phyloP scores from a whole-genome alignment of 208 protist genomes.

The Trypanosoma rangeli region DNA sequence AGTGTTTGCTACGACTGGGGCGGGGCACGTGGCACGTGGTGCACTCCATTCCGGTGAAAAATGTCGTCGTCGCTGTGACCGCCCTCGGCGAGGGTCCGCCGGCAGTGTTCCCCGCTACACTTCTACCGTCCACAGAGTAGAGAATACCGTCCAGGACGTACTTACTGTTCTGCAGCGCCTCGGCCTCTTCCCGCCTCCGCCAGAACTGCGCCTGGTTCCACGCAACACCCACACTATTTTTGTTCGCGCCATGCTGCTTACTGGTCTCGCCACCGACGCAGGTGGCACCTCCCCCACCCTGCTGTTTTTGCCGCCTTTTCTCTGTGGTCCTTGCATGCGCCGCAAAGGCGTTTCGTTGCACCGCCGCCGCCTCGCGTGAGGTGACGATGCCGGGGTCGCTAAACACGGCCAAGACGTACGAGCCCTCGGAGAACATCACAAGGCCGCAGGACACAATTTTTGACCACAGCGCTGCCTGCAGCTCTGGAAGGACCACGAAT shows the following conservation, averaged over 20 bases:
- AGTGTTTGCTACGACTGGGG: constrained; percentile 95
- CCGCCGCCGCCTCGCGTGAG: constrained; percentile 30
- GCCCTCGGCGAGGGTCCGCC: background rate
- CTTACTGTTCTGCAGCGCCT: constrained; percentile 60
- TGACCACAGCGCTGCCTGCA: constrained; percentile 42
- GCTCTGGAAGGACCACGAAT: constrained; percentile 46
- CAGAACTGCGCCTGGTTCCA: background rate
- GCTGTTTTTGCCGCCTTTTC: background rate
- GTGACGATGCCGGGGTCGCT: constrained; percentile 85
- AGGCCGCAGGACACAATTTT: constrained; percentile 62
- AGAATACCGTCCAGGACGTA: constrained; percentile 84
- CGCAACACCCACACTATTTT: background rate
- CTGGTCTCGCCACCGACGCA: background rate
- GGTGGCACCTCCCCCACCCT: background rate
- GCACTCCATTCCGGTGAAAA: constrained; percentile 51
- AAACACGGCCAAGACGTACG: constrained; percentile 72
- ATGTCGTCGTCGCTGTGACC: constrained; percentile 7
- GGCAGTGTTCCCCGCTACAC: background rate
- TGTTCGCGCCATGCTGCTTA: background rate
- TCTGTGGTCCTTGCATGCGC: background rate
- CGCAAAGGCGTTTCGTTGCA: constrained; percentile 23
- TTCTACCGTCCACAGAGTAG: constrained; percentile 37
- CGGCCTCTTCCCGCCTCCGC: constrained; percentile 29
- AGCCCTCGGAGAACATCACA: constrained; percentile 58
- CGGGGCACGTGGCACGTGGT: constrained; percentile 68